Percentiles rank a stretch among this genome's conserved stretches.
Conservation (phyloP, 2,329 filamentous ascomycete genomes). For the Xylariales sp. region DNA sequence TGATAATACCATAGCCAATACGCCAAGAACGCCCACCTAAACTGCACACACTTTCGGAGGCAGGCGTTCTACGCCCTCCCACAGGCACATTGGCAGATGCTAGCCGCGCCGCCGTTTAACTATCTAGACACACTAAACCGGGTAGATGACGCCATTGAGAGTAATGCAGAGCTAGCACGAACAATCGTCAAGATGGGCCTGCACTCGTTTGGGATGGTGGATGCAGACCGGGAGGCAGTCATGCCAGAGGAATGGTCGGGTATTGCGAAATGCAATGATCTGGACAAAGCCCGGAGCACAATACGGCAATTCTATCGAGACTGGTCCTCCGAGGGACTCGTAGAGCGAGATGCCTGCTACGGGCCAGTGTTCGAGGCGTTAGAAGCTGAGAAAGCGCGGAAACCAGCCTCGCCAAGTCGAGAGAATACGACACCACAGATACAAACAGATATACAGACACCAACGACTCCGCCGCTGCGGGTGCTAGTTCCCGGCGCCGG, state of each 20-base stretch:
- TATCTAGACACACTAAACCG: slow-evolving; percentile 81
- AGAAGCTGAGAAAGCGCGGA: slow-evolving; percentile 56
- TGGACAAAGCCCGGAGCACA: slow-evolving; percentile 93
- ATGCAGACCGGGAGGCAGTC: slow-evolving; percentile 53
- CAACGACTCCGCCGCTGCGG: slow-evolving; percentile 58
- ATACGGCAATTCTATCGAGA: slow-evolving; percentile 94
- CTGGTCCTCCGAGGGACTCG: slow-evolving; percentile 83
- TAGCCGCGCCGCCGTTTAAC: slow-evolving; percentile 84
- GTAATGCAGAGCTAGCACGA: slow-evolving; percentile 85
- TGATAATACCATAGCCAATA: slow-evolving; percentile 74
- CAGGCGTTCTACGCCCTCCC: slow-evolving; percentile 95
- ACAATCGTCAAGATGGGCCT: slow-evolving; percentile 79
- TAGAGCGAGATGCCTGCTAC: slow-evolving; percentile 82
- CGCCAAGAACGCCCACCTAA: slow-evolving; percentile 84
- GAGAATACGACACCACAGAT: neutral
- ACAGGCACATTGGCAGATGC: slow-evolving; percentile 82
- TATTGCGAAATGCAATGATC: slow-evolving; percentile 76
- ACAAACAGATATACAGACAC: slow-evolving; percentile 31
- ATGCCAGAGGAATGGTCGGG: slow-evolving; percentile 75
- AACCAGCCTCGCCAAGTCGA: neutral
- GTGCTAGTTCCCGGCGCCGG: slow-evolving; percentile 92
- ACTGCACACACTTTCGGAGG: slow-evolving; percentile 88
- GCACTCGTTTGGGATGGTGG: slow-evolving; percentile 69
- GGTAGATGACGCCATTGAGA: slow-evolving; percentile 88
- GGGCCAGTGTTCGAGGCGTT: slow-evolving; percentile 77